Base-by-base conservation (phyloP, 345 rosid genomes). In the Citrus trifoliata region DNA sequence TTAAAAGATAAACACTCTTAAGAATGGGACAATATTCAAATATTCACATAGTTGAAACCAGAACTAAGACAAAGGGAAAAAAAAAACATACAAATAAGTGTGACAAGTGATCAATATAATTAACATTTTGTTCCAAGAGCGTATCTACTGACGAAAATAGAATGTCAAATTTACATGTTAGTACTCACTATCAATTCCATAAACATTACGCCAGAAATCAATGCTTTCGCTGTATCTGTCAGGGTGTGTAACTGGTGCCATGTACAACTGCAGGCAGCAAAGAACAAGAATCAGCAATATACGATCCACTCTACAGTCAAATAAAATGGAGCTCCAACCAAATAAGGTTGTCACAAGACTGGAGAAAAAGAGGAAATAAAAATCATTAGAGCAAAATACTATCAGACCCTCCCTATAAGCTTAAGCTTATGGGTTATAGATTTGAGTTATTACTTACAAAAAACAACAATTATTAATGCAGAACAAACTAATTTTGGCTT, bases 181-280 rank as follows among this genome's bases (percentile, higher is more conserved):
- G 83, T 81, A 88, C 99, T 93, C 86, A 96, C 99, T 96, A 84
- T 96, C 92, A 84, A 96, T 96, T 82, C 99, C 99, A 81, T 96
- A 96, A 73, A 96, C 93, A 82, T 89, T 91, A 82, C 92, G 97
- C 99, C 99, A 96, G 87, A 96, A 96, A 66, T 93, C 99, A 79
- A 96, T 89, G 89, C 98, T 94, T 79, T 90, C 90, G 73, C 83
- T 82, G 85, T 96, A 96, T 90, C 99, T 93, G 80, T 94, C 99
- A 77, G 94, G 88, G 85, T 94, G 93, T 27, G 99, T 89, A 75
- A 96, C 83, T 32, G 98, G 99, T 80, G 97, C 98, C 97, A 96
- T 90, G 90, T 94, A 96, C 84, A 94, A 83, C 97, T 94, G 89
- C 84, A 83, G 66, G 37, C 75, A 81, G 67, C 40, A 76, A 73